Base-by-base conservation (phyloP, 2,329 filamentous ascomycete genomes). In the Venturia pyrina region DNA sequence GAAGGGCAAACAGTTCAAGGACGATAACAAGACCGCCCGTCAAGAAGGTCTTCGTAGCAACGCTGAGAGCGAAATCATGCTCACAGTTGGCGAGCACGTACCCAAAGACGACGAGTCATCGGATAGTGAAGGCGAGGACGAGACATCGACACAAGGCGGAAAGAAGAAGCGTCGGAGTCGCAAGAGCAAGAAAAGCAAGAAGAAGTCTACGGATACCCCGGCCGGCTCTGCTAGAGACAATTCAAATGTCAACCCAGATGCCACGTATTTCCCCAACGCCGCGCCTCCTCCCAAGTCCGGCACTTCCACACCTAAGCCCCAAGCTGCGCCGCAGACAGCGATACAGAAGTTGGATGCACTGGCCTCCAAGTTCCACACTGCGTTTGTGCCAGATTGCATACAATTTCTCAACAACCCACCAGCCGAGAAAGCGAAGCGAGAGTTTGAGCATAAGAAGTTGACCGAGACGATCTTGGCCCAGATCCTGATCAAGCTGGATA, bases 401-500 rank as follows among this genome's bases (percentile, higher is more conserved):
- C 76, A 86, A 32, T 93, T 86, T 73, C 81, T 83, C 24, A 78
- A 77, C 6, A 78, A 81, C 10, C 87, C 90, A 13, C 90, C 90
- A 0, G 73, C 76, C 3, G 88, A 91, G 63, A 72, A 78, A 48
- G 87, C 87, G 74, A 91, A 89, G 80, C 80, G 84, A 62, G 83
- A 84, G 17, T 89, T 91, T 43, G 89, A 93, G 72, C 88, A 93
- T 74, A 87, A 88, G 73, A 87, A 84, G 73, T 75, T 95, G 21
- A 87, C 85, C 4, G 90, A 95, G 79, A 90, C 87, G 5, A 83
- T 92, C 48, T 80, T 95, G 80, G 85, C 88, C 68, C 88, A 92
- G 70, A 85, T 92, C 2, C 72, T 93, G 46, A 77, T 95, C 69
- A 93, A 91, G 75, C 75, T 89, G 41, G 89, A 92, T 73, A 86